A percentile compares a stretch with the other conserved stretches of the same genome.
Conservation (phyloP, 106 monocot species). For the Acanthochlamys bracteata region DNA sequence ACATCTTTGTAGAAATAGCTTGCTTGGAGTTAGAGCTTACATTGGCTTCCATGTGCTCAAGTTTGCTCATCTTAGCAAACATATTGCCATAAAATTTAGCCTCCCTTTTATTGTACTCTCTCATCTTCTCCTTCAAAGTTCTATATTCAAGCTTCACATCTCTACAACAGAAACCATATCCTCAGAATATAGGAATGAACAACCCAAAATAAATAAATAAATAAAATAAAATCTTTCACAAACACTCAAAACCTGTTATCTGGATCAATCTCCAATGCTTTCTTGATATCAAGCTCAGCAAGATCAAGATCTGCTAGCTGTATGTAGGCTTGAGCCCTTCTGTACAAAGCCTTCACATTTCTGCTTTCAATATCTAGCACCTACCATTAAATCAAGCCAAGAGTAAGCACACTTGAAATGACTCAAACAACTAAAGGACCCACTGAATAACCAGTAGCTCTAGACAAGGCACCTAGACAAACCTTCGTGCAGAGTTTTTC, state of each 20-base stretch:
- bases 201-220: no score
- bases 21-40: constrained; percentile 19
- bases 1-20: background rate
- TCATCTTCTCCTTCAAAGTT: constrained; percentile 56
- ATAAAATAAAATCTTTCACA: no score
- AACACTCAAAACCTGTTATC: constrained; percentile 81
- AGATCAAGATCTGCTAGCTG: constrained; percentile 70
- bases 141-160: no score
- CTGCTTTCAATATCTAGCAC: constrained; percentile 66
- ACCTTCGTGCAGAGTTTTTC: constrained; percentile 52
- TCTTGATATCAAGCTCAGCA: constrained; percentile 80
- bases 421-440: background rate
- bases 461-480: no score
- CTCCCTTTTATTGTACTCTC: constrained; percentile 65
- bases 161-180: no score
- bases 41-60: constrained; percentile 36
- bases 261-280: constrained; percentile 77
- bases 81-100: constrained; percentile 80
- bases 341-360: constrained; percentile 76
- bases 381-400: constrained; percentile 11
- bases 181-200: no score
- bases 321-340: constrained; percentile 74
- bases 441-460: no score
- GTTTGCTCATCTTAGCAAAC: constrained; percentile 62
- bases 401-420: background rate